phyloP scores from a whole-genome alignment of 805 yeast genomes.

The Candida maltosa region DNA sequence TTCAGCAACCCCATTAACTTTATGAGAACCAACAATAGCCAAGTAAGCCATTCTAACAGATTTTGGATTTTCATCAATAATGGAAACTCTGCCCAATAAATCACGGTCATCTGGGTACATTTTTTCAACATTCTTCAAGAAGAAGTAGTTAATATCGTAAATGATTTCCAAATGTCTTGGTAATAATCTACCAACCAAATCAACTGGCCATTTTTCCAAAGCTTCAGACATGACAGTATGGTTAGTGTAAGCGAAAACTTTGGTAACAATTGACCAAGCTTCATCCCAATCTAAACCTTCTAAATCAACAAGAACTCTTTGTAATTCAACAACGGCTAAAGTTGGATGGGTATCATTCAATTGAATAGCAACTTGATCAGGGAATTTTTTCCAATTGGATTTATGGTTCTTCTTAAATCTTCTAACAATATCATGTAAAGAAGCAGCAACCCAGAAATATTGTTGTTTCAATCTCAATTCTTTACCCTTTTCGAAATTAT shows the following conservation, averaged over 20 bases:
- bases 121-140: conserved; percentile 72
- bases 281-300: conserved; percentile 78
- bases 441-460: conserved; percentile 95
- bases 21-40: conserved; percentile 90
- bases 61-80: conserved; percentile 82
- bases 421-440: conserved; percentile 85
- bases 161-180: conserved; percentile 92
- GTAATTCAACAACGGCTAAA: conserved; percentile 83
- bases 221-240: conserved; percentile 96
- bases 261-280: conserved; percentile 82
- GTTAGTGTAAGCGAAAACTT: conserved; percentile 87
- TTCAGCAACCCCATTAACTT: conserved; percentile 95
- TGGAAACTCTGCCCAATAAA: conserved; percentile 66
- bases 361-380: conserved; percentile 87
- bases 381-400: conserved; percentile 76
- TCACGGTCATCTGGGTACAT: conserved; percentile 73
- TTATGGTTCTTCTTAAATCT: conserved; percentile 74
- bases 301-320: conserved; percentile 78
- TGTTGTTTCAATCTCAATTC: conserved; percentile 92
- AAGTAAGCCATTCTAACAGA: conserved; percentile 89
- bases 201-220: conserved; percentile 92
- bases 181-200: conserved; percentile 68
- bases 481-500: conserved; percentile 87
- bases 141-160: conserved; percentile 77
- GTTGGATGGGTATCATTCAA: conserved; percentile 95